Conservation (phyloP, 2,329 filamentous ascomycete genomes). For the Penicillium sp. region DNA sequence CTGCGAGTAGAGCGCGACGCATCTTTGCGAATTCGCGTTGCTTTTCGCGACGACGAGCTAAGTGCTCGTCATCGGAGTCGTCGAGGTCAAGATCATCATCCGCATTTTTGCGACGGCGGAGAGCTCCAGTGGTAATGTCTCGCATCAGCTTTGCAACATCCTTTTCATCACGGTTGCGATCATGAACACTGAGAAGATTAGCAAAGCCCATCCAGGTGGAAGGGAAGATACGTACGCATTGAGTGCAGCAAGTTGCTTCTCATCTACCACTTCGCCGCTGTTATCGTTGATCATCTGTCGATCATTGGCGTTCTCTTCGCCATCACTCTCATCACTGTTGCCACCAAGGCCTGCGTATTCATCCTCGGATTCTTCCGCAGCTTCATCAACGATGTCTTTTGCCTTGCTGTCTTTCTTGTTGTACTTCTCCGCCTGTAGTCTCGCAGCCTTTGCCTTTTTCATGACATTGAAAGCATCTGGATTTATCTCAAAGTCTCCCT, state of each 20-base stretch:
- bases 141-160: constrained; percentile 88
- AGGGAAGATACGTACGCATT: constrained; percentile 69
- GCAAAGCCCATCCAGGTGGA: background rate
- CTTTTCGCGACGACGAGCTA: constrained; percentile 77
- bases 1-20: constrained; percentile 82
- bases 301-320: constrained; percentile 73
- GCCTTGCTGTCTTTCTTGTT: constrained; percentile 87
- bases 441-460: constrained; percentile 67
- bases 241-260: constrained; percentile 79
- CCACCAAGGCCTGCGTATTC: constrained; percentile 95
- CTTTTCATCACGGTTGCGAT: constrained; percentile 79
- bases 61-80: constrained; percentile 81
- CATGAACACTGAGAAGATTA: constrained; percentile 63
- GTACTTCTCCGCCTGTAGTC: constrained; percentile 60
- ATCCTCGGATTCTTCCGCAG: constrained; percentile 96
- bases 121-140: constrained; percentile 84
- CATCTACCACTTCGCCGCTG: constrained; percentile 73
- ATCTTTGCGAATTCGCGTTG: constrained; percentile 87
- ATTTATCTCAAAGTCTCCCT: constrained; percentile 39
- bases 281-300: constrained; percentile 90
- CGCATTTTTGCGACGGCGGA: constrained; percentile 74
- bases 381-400: constrained; percentile 84
- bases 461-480: constrained; percentile 69
- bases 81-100: constrained; percentile 81
- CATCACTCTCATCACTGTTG: constrained; percentile 81